Percentiles rank a stretch among this genome's conserved stretches.
phyloP scores from a whole-genome alignment of 345 rosid species.

The Citrus maxima region DNA sequence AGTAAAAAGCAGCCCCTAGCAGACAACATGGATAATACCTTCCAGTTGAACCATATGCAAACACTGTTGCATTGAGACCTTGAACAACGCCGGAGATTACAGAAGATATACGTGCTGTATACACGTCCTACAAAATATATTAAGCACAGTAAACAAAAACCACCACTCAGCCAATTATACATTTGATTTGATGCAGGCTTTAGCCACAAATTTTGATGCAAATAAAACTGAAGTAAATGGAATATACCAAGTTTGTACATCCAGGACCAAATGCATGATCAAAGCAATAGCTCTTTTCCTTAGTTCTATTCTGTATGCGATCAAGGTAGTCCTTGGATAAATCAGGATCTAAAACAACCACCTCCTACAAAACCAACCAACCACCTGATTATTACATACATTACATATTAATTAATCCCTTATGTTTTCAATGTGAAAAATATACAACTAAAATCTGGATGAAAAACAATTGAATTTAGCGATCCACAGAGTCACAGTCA shows the following conservation, averaged over 20 bases:
- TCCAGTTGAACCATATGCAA: slow-evolving; percentile 98
- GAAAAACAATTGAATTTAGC: background rate
- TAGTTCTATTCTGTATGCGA: slow-evolving; percentile 75
- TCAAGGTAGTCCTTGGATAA: slow-evolving; percentile 81
- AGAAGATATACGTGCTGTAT: slow-evolving; percentile 56
- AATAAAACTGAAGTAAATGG: background rate
- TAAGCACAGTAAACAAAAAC: background rate
- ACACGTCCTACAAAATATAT: slow-evolving; percentile 57
- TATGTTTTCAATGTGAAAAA: background rate
- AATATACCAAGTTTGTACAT: slow-evolving; percentile 53
- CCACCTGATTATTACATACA: background rate
- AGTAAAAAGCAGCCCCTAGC: background rate
- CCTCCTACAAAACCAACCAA: slow-evolving; percentile 49
- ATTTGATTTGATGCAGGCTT: background rate
- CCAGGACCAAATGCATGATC: slow-evolving; percentile 80
- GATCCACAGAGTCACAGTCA: background rate
- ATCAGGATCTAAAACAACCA: slow-evolving; percentile 82
- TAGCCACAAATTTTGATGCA: background rate
- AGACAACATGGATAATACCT: slow-evolving; percentile 45
- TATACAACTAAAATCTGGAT: background rate
- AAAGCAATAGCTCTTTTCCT: slow-evolving; percentile 80
- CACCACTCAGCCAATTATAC: background rate
- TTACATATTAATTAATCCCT: too few species aligned
- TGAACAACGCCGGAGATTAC: slow-evolving; percentile 81
- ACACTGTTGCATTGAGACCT: slow-evolving; percentile 90